phyloP scores from a whole-genome alignment of 2,329 filamentous ascomycete genomes.

The Cadophora sp. region DNA sequence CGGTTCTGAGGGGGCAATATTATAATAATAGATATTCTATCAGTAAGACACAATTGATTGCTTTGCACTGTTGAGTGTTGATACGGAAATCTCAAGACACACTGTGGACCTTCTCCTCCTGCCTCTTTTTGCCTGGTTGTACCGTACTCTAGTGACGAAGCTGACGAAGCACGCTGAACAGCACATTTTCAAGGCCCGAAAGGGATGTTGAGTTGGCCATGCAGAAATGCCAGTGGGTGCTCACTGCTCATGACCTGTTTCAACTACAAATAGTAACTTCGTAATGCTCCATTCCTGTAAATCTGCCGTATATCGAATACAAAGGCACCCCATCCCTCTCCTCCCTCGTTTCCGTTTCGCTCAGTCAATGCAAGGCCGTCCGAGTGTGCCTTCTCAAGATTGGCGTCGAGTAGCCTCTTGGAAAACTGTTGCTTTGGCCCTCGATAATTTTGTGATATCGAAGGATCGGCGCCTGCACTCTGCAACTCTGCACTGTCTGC shows the following conservation, averaged over 20 bases:
- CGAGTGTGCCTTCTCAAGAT: constrained; percentile 11
- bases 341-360: constrained; percentile 27
- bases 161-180: constrained; percentile 4
- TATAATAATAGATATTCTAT: not conserved
- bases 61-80: not conserved
- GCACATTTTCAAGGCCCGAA: constrained; percentile 9
- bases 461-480: not conserved
- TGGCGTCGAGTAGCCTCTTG: constrained; percentile 16
- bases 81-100: not conserved
- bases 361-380: constrained; percentile 35
- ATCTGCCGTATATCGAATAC: constrained; percentile 13
- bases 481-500: not conserved
- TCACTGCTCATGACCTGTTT: constrained; percentile 17
- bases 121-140: not conserved
- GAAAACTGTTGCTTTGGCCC: constrained; percentile 19
- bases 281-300: not conserved
- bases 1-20: not conserved
- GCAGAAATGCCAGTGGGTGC: not conserved
- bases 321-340: constrained; percentile 13
- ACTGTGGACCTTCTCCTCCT: not conserved
- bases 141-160: no score
- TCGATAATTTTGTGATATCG: constrained; percentile 5
- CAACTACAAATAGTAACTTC: constrained; percentile 7
- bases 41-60: not conserved
- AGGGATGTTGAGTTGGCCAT: constrained; percentile 1